Evolutionary conservation across 176 grass and related monocot genomes (phyloP), one percentile per base, ranked within the genome.

Genomic region (Rhynchospora pubera): DNA sequence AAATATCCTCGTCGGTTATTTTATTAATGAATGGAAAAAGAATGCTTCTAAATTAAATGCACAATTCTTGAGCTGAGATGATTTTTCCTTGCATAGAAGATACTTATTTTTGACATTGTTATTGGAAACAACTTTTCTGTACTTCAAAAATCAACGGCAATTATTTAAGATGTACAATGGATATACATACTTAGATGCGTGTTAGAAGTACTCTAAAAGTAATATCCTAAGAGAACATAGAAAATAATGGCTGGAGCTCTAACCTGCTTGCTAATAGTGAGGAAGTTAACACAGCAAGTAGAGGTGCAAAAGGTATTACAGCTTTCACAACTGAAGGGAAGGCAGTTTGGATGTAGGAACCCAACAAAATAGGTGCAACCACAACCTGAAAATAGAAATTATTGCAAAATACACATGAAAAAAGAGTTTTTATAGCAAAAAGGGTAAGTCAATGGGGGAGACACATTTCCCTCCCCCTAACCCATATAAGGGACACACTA

Each of bases 211-310:
- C 34, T 39, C 15, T 65, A 65, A 65, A 16, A 65, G 39, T 39
- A 65, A 65, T 7, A 65, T 65, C 28, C 12, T 1, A 66, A 42
- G 16, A 1, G 64, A 5, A 66, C 28, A 16, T 28, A 62, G 16
- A 50, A 14, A 77, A 18, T 58, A 46, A 26, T 13, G 22, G 78
- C 72, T n/a, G 74, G 7, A 83, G 83, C 26, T 65, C 73, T 50
- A 71, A 96, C 90, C 93, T 96, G 90, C 90, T 89, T 30, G 93
- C 83, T 39, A 97, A 76, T 79, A 93, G 88, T 0, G 93, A 93
- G 62, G 93, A 93, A 82, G 90, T 58, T 77, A 91, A 86, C 15
- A 97, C 90, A 34, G 93, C 93, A 61, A 91, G n/a, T 48, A 97
- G 90, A 24, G 90, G 93, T 65, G 90, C 79, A 89, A 87, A 97